Conservation (phyloP, 306 rosid species). For the Hylodesmum podocarpum region DNA sequence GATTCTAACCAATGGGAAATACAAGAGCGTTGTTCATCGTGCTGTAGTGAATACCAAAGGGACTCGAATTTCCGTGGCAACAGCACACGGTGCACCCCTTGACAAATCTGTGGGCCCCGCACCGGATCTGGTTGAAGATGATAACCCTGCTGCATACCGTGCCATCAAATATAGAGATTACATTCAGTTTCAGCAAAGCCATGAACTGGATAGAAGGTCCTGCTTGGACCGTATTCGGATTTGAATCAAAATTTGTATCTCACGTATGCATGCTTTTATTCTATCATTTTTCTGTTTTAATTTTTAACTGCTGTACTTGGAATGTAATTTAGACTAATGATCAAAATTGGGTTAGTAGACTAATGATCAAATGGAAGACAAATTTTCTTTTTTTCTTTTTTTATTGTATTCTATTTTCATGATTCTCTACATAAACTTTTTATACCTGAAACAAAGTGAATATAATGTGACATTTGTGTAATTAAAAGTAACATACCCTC, state of each 20-base stretch:
- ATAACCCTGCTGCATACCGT: constrained; percentile 27
- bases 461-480: too few species aligned
- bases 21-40: constrained; percentile 64
- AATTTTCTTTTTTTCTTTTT: too few species aligned
- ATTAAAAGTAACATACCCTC: too few species aligned
- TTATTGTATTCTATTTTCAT: too few species aligned
- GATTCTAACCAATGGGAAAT: constrained; percentile 59
- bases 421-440: too few species aligned
- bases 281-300: too few species aligned
- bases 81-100: constrained; percentile 59
- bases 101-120: constrained; percentile 44
- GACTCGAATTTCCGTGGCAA: constrained; percentile 50
- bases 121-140: constrained; percentile 29
- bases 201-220: constrained; percentile 33
- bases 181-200: constrained; percentile 41
- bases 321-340: too few species aligned
- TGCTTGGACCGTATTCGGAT: constrained; percentile 50
- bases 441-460: too few species aligned
- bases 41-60: constrained; percentile 49
- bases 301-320: too few species aligned
- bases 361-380: too few species aligned
- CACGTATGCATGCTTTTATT: too few species aligned
- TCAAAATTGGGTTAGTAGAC: too few species aligned
- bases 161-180: constrained; percentile 48
- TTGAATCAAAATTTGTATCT: neutral